These are phyloP conservation scores for Metschnikowia kofuensis DNA, from an alignment of 805 yeast genomes.

Conservation along the genomic window DNA sequence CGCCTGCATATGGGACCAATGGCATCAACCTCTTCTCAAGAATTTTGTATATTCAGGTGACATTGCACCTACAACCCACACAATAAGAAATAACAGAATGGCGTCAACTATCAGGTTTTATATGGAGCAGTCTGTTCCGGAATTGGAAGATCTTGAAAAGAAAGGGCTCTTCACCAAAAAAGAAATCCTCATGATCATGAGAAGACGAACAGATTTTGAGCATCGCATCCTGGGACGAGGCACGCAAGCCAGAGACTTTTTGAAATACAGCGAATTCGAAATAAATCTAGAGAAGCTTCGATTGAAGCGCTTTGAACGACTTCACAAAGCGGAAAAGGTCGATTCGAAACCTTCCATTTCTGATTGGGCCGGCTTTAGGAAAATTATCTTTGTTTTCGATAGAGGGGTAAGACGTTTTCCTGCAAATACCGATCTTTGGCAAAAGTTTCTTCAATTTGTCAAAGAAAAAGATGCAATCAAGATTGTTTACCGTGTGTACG, in stretches of 20 bases:
- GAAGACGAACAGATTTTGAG: slow-evolving; percentile 93
- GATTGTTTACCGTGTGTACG: slow-evolving; percentile 71
- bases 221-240: slow-evolving; percentile 86
- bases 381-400: slow-evolving; percentile 79
- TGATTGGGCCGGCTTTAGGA: slow-evolving; percentile 82
- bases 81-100: slow-evolving; percentile 21
- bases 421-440: slow-evolving; percentile 75
- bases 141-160: slow-evolving; percentile 79
- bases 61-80: not conserved
- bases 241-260: slow-evolving; percentile 70
- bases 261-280: slow-evolving; percentile 79
- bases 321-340: slow-evolving; percentile 52
- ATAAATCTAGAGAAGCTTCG: slow-evolving; percentile 74
- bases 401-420: slow-evolving; percentile 82
- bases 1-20: not conserved
- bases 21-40: slow-evolving; percentile 3
- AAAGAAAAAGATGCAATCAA: slow-evolving; percentile 66
- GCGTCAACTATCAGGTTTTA: slow-evolving; percentile 49
- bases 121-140: slow-evolving; percentile 77
- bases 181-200: slow-evolving; percentile 83
- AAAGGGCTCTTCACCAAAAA: slow-evolving; percentile 78
- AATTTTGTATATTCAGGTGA: not conserved
- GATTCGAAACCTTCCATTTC: slow-evolving; percentile 65
- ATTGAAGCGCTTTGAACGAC: slow-evolving; percentile 62
- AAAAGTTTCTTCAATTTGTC: slow-evolving; percentile 65